These are phyloP conservation scores for Pseudogymnoascus destructans DNA, from an alignment of 2,329 filamentous ascomycete species.

Conservation along the genomic window DNA sequence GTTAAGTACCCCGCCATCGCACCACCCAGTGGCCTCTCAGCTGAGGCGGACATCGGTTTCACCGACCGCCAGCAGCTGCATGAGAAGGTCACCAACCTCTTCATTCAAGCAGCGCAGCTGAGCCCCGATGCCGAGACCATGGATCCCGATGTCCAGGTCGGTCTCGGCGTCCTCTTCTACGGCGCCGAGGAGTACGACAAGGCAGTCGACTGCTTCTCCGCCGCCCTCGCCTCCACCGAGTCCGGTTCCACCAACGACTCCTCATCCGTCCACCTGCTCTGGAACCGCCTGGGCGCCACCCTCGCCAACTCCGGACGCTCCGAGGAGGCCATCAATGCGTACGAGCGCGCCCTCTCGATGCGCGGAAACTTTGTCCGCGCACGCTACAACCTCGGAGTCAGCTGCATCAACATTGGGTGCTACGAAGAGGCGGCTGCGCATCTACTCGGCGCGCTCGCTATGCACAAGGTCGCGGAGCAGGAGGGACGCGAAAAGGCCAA, in stretches of 20 bases:
- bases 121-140: slow-evolving; percentile 88
- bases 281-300: slow-evolving; percentile 93
- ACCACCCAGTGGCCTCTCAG: slow-evolving; percentile 57
- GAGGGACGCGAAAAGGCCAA: slow-evolving; percentile 72
- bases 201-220: slow-evolving; percentile 94
- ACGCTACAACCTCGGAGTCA: slow-evolving; percentile 90
- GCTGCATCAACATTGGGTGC: slow-evolving; percentile 94
- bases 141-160: slow-evolving; percentile 97
- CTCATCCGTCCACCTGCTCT: slow-evolving; percentile 82
- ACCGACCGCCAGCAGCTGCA: slow-evolving; percentile 80
- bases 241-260: slow-evolving; percentile 71
- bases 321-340: slow-evolving; percentile 93
- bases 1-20: slow-evolving; percentile 82
- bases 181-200: slow-evolving; percentile 97
- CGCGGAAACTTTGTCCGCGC: slow-evolving; percentile 95
- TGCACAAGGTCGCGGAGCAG: slow-evolving; percentile 89
- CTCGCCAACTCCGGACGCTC: slow-evolving; percentile 86
- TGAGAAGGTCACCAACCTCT: slow-evolving; percentile 73
- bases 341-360: slow-evolving; percentile 79
- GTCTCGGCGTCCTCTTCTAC: slow-evolving; percentile 92
- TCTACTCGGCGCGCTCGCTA: slow-evolving; percentile 77
- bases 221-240: slow-evolving; percentile 76
- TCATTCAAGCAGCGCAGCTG: slow-evolving; percentile 84
- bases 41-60: slow-evolving; percentile 69
- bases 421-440: slow-evolving; percentile 88